A percentile compares a stretch with the other conserved stretches of the same genome.
These are phyloP conservation scores for Pterocarpus santalinus DNA, from an alignment of 306 rosid species.

Conservation along the genomic window DNA sequence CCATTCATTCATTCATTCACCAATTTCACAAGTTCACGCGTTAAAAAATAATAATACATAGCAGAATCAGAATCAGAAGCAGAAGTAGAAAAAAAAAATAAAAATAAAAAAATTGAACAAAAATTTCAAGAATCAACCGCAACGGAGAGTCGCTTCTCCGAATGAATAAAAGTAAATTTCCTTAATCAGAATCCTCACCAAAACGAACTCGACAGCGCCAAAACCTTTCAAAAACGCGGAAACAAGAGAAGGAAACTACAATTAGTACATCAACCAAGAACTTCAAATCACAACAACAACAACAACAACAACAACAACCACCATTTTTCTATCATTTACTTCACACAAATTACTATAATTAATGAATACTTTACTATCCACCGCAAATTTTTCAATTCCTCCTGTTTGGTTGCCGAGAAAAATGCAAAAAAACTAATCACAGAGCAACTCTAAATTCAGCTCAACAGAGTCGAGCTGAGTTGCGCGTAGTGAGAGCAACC, in stretches of 20 bases:
- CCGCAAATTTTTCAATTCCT: constrained; percentile 42
- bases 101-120: constrained; percentile 10
- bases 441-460: constrained; percentile 42
- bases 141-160: constrained; percentile 65
- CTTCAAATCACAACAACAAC: constrained; percentile 6
- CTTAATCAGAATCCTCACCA: constrained; percentile 95
- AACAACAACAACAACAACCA: constrained; percentile 36
- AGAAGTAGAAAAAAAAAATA: not conserved
- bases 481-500: constrained; percentile 36
- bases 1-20: constrained; percentile 21
- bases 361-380: constrained; percentile 42
- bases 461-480: constrained; percentile 38
- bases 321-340: constrained; percentile 41
- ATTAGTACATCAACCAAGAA: constrained; percentile 51
- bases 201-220: constrained; percentile 80
- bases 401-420: constrained; percentile 72
- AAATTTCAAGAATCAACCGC: constrained; percentile 65
- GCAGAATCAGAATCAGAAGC: constrained; percentile 10
- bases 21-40: constrained; percentile 48
- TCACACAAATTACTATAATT: constrained; percentile 33
- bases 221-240: constrained; percentile 67
- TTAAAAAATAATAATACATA: constrained; percentile 10
- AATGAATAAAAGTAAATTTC: constrained; percentile 75
- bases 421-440: not conserved
- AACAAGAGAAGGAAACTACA: constrained; percentile 57